A percentile compares a stretch with the other conserved stretches of the same genome.
These are phyloP conservation scores for Didymella pomorum DNA, from an alignment of 2,329 filamentous ascomycete species.

Conservation along the genomic window DNA sequence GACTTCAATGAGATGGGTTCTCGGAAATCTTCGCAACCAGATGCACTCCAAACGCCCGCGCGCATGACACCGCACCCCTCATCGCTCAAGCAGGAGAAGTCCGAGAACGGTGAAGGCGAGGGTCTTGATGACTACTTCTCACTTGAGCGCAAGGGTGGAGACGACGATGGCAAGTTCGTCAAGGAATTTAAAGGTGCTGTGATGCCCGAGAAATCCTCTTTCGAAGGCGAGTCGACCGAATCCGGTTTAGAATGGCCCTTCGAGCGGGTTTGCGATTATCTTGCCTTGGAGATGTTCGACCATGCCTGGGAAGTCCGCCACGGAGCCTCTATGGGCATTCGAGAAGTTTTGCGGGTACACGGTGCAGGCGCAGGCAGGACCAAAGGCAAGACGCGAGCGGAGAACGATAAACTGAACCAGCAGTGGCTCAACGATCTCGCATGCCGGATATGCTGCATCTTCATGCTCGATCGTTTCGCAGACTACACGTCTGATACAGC, in stretches of 20 bases:
- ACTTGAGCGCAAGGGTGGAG: constrained; percentile 78
- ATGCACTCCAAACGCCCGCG: constrained; percentile 64
- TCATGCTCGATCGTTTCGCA: constrained; percentile 97
- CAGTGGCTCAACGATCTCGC: constrained; percentile 93
- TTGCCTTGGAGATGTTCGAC: constrained; percentile 94
- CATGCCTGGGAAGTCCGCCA: constrained; percentile 94
- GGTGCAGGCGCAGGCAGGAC: constrained; percentile 84
- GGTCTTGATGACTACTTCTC: constrained; percentile 80
- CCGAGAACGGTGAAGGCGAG: constrained; percentile 64
- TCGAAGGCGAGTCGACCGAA: constrained; percentile 78
- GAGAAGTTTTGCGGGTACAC: constrained; percentile 91
- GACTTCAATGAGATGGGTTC: constrained; percentile 75
- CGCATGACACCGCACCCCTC: constrained; percentile 57
- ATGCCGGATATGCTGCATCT: constrained; percentile 92
- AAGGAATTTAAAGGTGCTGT: constrained; percentile 92
- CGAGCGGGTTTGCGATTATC: constrained; percentile 90
- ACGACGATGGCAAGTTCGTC: constrained; percentile 91
- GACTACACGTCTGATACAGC: constrained; percentile 98
- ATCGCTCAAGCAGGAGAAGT: constrained; percentile 66
- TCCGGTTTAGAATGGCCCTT: constrained; percentile 92
- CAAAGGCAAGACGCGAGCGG: constrained; percentile 70
- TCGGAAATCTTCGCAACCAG: constrained; percentile 66
- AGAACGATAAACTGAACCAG: constrained; percentile 83
- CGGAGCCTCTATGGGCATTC: constrained; percentile 91
- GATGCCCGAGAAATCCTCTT: constrained; percentile 82